Evolutionary conservation across 805 yeast genomes (phyloP).

Genomic region (Jamesozyma lodderae): DNA sequence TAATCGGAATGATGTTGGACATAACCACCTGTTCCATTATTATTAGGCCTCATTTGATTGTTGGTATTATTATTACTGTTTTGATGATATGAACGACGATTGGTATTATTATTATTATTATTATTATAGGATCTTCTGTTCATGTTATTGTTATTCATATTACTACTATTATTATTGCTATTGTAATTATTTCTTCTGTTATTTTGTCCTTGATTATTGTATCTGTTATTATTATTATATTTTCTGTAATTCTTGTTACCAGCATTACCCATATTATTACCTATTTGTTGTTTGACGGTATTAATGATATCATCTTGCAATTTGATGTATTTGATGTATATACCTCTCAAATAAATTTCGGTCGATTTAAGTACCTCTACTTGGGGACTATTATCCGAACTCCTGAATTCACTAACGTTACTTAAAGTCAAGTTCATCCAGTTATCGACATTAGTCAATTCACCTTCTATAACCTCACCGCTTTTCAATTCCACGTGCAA

Average conservation of each 20-base stretch:
- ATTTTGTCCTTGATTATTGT: constrained; percentile 27
- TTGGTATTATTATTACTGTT: constrained; percentile 22
- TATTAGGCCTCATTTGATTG: constrained; percentile 8
- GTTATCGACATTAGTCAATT: constrained; percentile 75
- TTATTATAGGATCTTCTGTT: constrained; percentile 20
- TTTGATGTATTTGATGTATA: constrained; percentile 68
- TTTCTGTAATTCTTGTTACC: constrained; percentile 30
- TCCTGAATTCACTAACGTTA: constrained; percentile 45
- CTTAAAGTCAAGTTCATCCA: constrained; percentile 90
- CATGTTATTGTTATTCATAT: constrained; percentile 24
- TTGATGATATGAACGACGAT: constrained; percentile 7
- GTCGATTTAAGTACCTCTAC: constrained; percentile 52
- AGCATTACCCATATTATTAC: constrained; percentile 37
- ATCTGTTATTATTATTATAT: constrained; percentile 12
- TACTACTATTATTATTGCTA: constrained; percentile 2
- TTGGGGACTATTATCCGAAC: constrained; percentile 31
- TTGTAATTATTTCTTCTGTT: constrained; percentile 10
- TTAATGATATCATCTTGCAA: constrained; percentile 71
- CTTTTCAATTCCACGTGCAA: constrained; percentile 83
- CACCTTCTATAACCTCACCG: constrained; percentile 84
- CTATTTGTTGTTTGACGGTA: constrained; percentile 58
- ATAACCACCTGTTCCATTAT: constrained; percentile 27
- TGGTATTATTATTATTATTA: constrained; percentile 19
- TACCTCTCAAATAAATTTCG: constrained; percentile 78
- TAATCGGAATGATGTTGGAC: constrained; percentile 21